Percentiles rank a stretch among this genome's conserved stretches.
Evolutionary conservation across 495 filamentous ascomycete genomes (phyloP).

Genomic region (Aspergillus ellipticus): DNA sequence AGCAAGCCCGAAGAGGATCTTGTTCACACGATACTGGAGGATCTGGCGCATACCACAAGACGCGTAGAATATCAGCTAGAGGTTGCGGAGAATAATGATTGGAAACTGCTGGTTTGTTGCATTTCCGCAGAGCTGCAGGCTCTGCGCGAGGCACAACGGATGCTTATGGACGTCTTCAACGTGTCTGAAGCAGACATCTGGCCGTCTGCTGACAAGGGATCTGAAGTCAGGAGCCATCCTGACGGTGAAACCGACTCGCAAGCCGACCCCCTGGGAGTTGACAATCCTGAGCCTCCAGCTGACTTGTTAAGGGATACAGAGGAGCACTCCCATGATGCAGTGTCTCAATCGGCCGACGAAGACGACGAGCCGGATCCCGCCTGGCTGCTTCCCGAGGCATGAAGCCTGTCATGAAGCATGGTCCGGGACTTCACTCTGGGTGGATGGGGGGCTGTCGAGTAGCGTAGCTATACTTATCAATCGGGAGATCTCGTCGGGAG

Average conservation of each 20-base stretch:
- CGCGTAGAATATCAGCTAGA: slow-evolving; percentile 37
- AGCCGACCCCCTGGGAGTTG: slow-evolving; percentile 22
- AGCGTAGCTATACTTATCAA: neutral
- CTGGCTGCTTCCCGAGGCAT: slow-evolving; percentile 40
- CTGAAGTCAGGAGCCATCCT: neutral
- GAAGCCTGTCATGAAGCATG: neutral
- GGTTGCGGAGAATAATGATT: slow-evolving; percentile 53
- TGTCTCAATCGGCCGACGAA: slow-evolving; percentile 36
- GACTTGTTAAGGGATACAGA: slow-evolving; percentile 36
- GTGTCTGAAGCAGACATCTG: slow-evolving; percentile 23
- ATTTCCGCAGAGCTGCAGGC: slow-evolving; percentile 88
- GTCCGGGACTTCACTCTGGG: neutral
- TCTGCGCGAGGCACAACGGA: slow-evolving; percentile 61
- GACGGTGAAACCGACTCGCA: slow-evolving; percentile 7
- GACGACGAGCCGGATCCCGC: slow-evolving; percentile 50
- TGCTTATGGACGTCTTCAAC: slow-evolving; percentile 56
- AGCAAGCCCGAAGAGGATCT: slow-evolving; percentile 23
- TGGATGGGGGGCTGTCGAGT: neutral
- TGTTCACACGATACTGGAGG: slow-evolving; percentile 35
- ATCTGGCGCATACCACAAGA: slow-evolving; percentile 40
- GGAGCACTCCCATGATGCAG: slow-evolving; percentile 19
- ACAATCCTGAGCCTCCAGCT: slow-evolving; percentile 37
- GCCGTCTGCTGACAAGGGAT: slow-evolving; percentile 7
- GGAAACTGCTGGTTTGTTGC: slow-evolving; percentile 86
- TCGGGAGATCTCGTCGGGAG: no score